Percentiles rank a stretch among this genome's conserved stretches.
phyloP scores from a whole-genome alignment of 257 asterid genomes.

The Asclepias syriaca region DNA sequence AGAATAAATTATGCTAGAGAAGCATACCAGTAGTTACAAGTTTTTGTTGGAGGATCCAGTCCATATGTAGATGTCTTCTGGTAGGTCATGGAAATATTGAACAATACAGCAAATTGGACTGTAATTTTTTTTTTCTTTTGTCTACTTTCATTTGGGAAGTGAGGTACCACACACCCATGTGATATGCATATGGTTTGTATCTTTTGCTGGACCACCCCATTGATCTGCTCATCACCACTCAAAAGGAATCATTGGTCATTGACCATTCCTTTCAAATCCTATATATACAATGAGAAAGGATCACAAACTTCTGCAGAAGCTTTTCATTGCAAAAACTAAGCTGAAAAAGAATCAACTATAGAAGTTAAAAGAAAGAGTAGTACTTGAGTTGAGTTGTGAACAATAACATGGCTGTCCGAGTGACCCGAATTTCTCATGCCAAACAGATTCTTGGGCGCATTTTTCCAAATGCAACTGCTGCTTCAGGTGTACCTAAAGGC shows the following conservation, averaged over 20 bases:
- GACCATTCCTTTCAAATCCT: neutral
- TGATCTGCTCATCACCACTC: neutral
- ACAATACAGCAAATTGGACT: neutral
- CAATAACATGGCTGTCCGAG: conserved; percentile 22
- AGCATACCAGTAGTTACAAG: neutral
- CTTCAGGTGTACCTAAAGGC: conserved; percentile 19
- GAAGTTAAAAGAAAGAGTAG: conserved; percentile 1
- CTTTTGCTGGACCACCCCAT: neutral
- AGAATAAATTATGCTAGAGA: neutral
- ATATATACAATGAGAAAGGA: neutral
- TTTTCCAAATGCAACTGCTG: neutral
- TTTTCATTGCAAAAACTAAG: neutral
- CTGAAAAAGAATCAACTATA: neutral
- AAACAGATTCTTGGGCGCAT: conserved; percentile 20
- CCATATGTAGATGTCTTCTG: neutral
- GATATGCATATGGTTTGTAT: neutral
- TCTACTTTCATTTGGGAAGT: neutral
- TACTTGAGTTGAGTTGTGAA: neutral
- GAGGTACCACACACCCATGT: neutral
- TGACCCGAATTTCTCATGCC: conserved; percentile 16
- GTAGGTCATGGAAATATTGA: neutral
- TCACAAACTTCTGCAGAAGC: conserved; percentile 3
- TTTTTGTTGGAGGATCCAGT: neutral
- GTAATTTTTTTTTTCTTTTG: neutral
- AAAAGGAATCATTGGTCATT: neutral